These are phyloP conservation scores for Didymella pomorum DNA, from an alignment of 2,329 filamentous ascomycete genomes.

Conservation along the genomic window DNA sequence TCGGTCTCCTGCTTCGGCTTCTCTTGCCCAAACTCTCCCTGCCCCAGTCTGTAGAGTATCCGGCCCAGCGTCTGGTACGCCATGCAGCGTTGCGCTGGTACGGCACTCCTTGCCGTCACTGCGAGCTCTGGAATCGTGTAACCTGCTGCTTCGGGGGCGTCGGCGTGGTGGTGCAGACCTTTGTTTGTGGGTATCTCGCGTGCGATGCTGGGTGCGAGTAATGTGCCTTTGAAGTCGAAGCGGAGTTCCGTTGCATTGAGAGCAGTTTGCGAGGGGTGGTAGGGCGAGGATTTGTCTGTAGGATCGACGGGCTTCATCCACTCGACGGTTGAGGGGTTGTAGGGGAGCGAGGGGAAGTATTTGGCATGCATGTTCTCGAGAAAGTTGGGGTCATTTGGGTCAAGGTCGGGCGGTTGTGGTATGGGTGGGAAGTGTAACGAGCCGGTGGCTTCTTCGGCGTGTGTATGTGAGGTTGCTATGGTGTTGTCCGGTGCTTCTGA, in stretches of 20 bases:
- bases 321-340: slow-evolving; percentile 81
- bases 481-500: not conserved
- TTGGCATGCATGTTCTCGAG: slow-evolving; percentile 84
- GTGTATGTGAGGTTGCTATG: slow-evolving; percentile 63
- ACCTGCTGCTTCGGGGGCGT: slow-evolving; percentile 90
- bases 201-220: slow-evolving; percentile 79
- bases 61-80: slow-evolving; percentile 91
- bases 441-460: slow-evolving; percentile 67
- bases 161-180: slow-evolving; percentile 91
- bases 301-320: slow-evolving; percentile 82
- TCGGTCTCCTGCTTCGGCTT: slow-evolving; percentile 48
- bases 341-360: slow-evolving; percentile 88
- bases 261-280: slow-evolving; percentile 77
- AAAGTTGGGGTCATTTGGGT: slow-evolving; percentile 84
- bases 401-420: slow-evolving; percentile 72
- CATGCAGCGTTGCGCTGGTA: slow-evolving; percentile 87
- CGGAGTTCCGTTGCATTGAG: slow-evolving; percentile 80
- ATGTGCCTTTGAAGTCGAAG: slow-evolving; percentile 84
- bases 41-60: slow-evolving; percentile 82
- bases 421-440: slow-evolving; percentile 68
- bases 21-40: slow-evolving; percentile 71
- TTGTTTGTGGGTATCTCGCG: slow-evolving; percentile 76
- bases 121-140: slow-evolving; percentile 92
- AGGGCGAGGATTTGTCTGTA: slow-evolving; percentile 72
- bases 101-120: slow-evolving; percentile 78